A percentile compares a stretch with the other conserved stretches of the same genome.
phyloP scores from a whole-genome alignment of 768 basidiomycete genomes.

The Termitomyces sp. region DNA sequence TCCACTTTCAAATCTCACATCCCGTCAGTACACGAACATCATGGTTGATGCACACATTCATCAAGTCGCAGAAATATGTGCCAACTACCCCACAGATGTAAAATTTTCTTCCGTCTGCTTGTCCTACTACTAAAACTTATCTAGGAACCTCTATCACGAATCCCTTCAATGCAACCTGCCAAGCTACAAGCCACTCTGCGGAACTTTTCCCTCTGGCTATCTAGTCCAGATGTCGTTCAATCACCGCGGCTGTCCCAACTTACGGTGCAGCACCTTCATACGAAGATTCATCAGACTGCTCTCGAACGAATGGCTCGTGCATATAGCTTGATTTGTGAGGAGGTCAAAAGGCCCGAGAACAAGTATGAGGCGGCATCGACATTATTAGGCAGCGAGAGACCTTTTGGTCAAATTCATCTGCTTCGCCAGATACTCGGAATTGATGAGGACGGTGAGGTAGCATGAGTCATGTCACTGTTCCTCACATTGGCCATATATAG shows the following conservation, averaged over 20 bases:
- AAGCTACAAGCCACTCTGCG: constrained; percentile 62
- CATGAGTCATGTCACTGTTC: background rate
- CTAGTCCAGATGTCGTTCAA: constrained; percentile 75
- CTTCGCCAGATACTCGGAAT: constrained; percentile 80
- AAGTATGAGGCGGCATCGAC: constrained; percentile 92
- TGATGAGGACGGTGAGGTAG: constrained; percentile 36
- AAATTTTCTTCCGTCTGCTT: constrained; percentile 14
- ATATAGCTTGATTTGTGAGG: constrained; percentile 74
- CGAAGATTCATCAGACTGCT: constrained; percentile 73
- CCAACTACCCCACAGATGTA: constrained; percentile 39
- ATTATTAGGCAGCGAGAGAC: constrained; percentile 76
- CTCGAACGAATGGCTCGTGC: constrained; percentile 64
- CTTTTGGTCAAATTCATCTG: constrained; percentile 75
- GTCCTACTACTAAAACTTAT: background rate
- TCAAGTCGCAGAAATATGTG: constrained; percentile 43
- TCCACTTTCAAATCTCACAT: constrained; percentile 6
- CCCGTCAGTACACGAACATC: constrained; percentile 44
- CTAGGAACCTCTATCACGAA: constrained; percentile 71
- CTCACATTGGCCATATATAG: background rate
- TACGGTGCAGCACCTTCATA: constrained; percentile 61
- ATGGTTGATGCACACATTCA: constrained; percentile 55
- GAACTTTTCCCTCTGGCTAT: constrained; percentile 83
- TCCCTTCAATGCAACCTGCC: constrained; percentile 63
- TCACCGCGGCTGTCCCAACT: constrained; percentile 79
- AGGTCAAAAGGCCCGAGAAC: constrained; percentile 72